A percentile compares a stretch with the other conserved stretches of the same genome.
Evolutionary conservation across 163 green algal genomes (phyloP).

Genomic region (Prototheca cutis): DNA sequence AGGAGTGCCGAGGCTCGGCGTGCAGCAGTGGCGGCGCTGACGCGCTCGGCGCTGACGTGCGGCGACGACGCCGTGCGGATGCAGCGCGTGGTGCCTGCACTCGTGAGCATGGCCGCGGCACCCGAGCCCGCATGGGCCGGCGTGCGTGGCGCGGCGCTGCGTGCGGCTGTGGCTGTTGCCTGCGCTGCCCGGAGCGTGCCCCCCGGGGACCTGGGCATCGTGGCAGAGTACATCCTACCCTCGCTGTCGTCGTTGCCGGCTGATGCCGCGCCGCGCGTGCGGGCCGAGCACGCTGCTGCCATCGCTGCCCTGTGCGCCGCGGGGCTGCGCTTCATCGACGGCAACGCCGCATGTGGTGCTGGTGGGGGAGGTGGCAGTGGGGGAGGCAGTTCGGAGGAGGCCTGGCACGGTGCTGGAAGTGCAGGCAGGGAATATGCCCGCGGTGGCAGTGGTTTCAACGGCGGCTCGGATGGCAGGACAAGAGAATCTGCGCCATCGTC

Average conservation of each 20-base stretch:
- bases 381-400: too few species aligned
- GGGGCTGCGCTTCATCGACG: constrained; percentile 1
- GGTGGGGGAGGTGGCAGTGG: too few species aligned
- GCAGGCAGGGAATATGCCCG: too few species aligned
- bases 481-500: too few species aligned
- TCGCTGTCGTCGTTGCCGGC: constrained; percentile 71
- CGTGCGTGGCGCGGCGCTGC: constrained; percentile 46
- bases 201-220: constrained; percentile 56
- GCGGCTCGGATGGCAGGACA: too few species aligned
- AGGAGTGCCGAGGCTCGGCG: constrained; percentile 54
- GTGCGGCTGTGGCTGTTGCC: constrained; percentile 43
- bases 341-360: too few species aligned
- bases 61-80: constrained; percentile 74
- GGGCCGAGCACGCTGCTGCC: constrained; percentile 1
- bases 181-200: constrained; percentile 27
- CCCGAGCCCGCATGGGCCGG: constrained; percentile 12
- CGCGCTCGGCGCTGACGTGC: constrained; percentile 22
- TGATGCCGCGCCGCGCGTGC: constrained; percentile 70
- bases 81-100: constrained; percentile 70
- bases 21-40: constrained; percentile 54
- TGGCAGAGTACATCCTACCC: constrained; percentile 90
- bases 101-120: constrained; percentile 54
- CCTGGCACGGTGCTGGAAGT: too few species aligned
- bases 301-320: not conserved
- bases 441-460: too few species aligned